phyloP scores from a whole-genome alignment of 2,329 filamentous ascomycete species.

The Ophiostoma piceae region DNA sequence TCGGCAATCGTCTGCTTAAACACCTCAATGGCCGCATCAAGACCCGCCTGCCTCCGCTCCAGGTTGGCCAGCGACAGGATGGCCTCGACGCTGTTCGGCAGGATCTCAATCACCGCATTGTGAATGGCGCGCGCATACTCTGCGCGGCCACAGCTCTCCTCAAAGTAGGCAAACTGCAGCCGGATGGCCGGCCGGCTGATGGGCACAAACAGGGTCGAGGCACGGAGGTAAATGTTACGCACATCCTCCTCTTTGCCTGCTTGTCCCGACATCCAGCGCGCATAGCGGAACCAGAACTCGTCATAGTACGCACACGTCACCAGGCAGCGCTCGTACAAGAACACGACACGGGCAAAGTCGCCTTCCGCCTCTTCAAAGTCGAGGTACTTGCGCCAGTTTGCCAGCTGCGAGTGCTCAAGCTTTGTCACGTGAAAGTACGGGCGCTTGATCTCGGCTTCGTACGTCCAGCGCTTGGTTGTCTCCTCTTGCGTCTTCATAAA shows the following conservation, averaged over 20 bases:
- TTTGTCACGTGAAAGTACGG: conserved; percentile 97
- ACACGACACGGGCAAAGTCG: conserved; percentile 66
- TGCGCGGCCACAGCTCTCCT: conserved; percentile 73
- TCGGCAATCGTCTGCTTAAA: conserved; percentile 77
- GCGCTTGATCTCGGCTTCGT: conserved; percentile 88
- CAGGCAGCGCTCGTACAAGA: conserved; percentile 89
- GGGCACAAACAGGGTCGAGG: conserved; percentile 77
- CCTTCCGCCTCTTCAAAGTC: conserved; percentile 91
- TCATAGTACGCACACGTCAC: conserved; percentile 93
- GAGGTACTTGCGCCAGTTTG: conserved; percentile 92
- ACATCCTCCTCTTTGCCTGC: conserved; percentile 80
- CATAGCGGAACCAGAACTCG: conserved; percentile 97
- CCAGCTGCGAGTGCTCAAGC: conserved; percentile 75
- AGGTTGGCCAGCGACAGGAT: conserved; percentile 85
- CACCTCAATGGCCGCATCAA: conserved; percentile 78
- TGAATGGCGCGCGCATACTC: conserved; percentile 82
- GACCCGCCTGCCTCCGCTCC: conserved; percentile 72
- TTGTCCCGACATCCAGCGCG: conserved; percentile 84
- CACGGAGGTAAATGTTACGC: conserved; percentile 85
- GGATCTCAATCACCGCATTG: conserved; percentile 65
- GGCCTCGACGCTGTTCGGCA: conserved; percentile 80
- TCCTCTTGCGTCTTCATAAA: conserved; percentile 80
- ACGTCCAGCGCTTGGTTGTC: conserved; percentile 89
- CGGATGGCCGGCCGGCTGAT: conserved; percentile 79
- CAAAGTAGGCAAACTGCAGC: conserved; percentile 89